These are phyloP conservation scores for Fraxinus ornus DNA, from an alignment of 305 asterid genomes.

Conservation along the genomic window DNA sequence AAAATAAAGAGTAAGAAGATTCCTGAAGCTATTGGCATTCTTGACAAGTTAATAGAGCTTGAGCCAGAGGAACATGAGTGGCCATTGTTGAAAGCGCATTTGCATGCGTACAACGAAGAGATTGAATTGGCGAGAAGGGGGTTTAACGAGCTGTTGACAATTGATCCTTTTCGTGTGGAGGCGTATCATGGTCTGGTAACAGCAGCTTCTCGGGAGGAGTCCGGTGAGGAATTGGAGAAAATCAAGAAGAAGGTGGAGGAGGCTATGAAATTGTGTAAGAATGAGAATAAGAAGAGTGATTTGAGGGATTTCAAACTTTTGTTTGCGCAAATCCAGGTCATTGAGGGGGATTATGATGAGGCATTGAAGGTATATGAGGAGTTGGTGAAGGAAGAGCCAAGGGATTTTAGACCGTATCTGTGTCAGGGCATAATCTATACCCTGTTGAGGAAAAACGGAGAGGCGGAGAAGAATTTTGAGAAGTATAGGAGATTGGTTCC, in stretches of 20 bases:
- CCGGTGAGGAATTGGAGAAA: constrained; percentile 39
- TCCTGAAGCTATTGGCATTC: constrained; percentile 54
- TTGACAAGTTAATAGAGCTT: constrained; percentile 51
- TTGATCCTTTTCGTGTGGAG: constrained; percentile 69
- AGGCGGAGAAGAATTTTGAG: constrained; percentile 80
- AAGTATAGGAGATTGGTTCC: constrained; percentile 80
- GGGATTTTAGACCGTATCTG: constrained; percentile 86
- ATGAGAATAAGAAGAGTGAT: constrained; percentile 47
- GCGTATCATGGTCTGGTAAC: constrained; percentile 85
- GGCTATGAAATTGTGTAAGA: constrained; percentile 53
- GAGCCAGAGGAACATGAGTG: constrained; percentile 77
- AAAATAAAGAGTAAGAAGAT: constrained; percentile 52
- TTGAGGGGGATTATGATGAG: constrained; percentile 55
- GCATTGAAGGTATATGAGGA: constrained; percentile 66
- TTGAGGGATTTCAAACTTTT: constrained; percentile 76
- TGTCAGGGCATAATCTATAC: constrained; percentile 88
- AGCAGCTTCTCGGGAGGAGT: constrained; percentile 60
- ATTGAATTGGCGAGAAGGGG: constrained; percentile 50
- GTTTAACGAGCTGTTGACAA: constrained; percentile 54
- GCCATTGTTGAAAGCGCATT: constrained; percentile 78
- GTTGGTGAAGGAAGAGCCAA: constrained; percentile 79
- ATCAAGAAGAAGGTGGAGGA: constrained; percentile 52
- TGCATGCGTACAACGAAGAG: constrained; percentile 55
- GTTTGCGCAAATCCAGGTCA: constrained; percentile 73
- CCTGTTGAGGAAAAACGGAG: constrained; percentile 58